Base-by-base conservation (phyloP, 192 early-diverging fungal species). In the Allomyces macrogynus region DNA sequence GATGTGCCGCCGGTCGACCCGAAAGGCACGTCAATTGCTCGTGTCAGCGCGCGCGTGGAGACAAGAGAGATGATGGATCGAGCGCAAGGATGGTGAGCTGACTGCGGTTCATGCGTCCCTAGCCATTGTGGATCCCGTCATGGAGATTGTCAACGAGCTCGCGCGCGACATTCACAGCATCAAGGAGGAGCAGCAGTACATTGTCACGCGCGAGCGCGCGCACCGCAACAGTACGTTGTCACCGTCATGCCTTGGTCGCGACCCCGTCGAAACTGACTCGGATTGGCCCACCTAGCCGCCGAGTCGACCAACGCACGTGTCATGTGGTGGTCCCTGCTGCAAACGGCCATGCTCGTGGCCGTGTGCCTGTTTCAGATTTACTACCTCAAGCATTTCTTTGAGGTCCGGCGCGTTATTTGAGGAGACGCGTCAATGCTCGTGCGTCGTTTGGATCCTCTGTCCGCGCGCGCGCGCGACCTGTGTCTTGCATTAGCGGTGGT, bases 221-320 rank as follows among this genome's bases (percentile, higher is more conserved):
- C 86, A 90, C 65, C 76, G 83, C 42, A 71, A 80, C 62, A 90
- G 85, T 89, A 80, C 71, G 81, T 79, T n/a, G n/a, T n/a, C 32
- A 0, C 7, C 32, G 32, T 61, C 5, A 10, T 27, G 23, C 57
- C 68, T 43, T 40, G n/a, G n/a, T 66, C 26, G 1, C 16, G 23
- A 64, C 71, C 61, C n/a, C 60, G 9, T 0, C 22, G 43, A 18
- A 25, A 12, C 63, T 18, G 23, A 60, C 24, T 70, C 18, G 64
- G 42, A n/a, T n/a, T n/a, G 70, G 24, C 43, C 9, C 61, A 20
- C 25, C 54, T 74, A 89, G 86, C 87, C 66, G 84, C 86, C 62
- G 86, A 86, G 64, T 84, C 81, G 70, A 91, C 87, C 23, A 85
- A 89, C 74, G 69, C 83, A 54, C 83, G 89, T 65, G 87, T 91